Percentiles rank a stretch among this genome's conserved stretches.
These are phyloP conservation scores for Lactifluus piperatus DNA, from an alignment of 768 basidiomycete species.

Conservation along the genomic window DNA sequence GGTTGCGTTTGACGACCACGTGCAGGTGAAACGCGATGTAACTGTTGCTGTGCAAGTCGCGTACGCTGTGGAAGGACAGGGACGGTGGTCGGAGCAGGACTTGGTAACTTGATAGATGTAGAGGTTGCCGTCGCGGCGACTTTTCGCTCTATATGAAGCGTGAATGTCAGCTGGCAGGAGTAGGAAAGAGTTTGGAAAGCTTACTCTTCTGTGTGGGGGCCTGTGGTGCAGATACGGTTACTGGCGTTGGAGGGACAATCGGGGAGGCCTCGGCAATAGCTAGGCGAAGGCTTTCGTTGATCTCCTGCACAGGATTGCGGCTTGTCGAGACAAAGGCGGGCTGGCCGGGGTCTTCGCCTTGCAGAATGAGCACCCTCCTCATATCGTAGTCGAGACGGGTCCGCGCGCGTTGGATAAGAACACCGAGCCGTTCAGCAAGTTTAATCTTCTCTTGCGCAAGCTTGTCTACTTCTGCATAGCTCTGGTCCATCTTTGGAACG, in stretches of 20 bases:
- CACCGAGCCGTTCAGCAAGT: conserved; percentile 37
- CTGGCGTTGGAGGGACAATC: conserved; percentile 5
- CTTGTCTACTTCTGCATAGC: conserved; percentile 26
- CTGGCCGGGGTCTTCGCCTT: conserved; percentile 35
- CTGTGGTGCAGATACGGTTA: conserved; percentile 1
- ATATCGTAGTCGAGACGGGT: conserved; percentile 42
- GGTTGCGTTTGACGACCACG: conserved; percentile 7
- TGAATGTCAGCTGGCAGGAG: neutral
- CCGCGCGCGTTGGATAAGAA: conserved; percentile 37
- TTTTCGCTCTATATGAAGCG: conserved; percentile 16
- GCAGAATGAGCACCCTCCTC: conserved; percentile 34
- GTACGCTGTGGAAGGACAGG: conserved; percentile 23
- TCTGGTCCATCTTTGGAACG: conserved; percentile 28
- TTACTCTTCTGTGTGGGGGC: conserved; percentile 14
- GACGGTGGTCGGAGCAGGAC: conserved; percentile 26
- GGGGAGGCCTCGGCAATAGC: conserved; percentile 18
- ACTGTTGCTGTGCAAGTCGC: conserved; percentile 25
- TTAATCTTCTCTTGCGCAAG: conserved; percentile 37
- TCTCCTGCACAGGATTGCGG: conserved; percentile 33
- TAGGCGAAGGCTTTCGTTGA: conserved; percentile 22
- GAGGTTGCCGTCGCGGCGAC: conserved; percentile 21
- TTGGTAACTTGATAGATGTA: conserved; percentile 29
- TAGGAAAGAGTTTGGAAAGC: neutral
- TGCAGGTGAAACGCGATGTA: conserved; percentile 16
- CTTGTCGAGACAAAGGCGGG: conserved; percentile 22